Evolutionary conservation across 495 filamentous ascomycete species (phyloP), one percentile per base, ranked within the genome.

Genomic region (Daldinia caldariorum): DNA sequence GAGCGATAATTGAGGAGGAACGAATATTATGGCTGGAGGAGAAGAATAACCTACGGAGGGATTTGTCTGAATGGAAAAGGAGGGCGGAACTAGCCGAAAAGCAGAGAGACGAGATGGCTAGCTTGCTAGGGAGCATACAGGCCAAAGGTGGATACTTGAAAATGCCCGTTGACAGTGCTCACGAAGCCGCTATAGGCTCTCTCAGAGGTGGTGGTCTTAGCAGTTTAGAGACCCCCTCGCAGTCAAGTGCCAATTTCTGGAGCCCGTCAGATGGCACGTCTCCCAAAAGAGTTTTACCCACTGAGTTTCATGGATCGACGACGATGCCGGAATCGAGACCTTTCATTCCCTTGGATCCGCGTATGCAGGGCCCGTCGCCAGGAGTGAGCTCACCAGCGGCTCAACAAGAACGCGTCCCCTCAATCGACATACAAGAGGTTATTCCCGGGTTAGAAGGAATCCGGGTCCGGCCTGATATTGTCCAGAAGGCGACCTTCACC

Each of bases 401-500:
- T 12, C 62, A 76, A 22, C 65, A 69, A 50, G 55, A 61, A 56
- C 43, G 65, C 73, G 62, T 79, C 13, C 80, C 80, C 0, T 74
- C 77, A 8, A 80, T 85, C 45, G 82, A 84, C 39, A 76, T 83
- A 4, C 72, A 80, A 12, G 81, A 81, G 57, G 79, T 83, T 49
- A 78, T 83, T 45, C 81, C 81, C 8, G 79, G 78, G 22, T 70
- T 83, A 18, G 83, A 85, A 55, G 81, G 81, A 20, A 80, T 85
- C 53, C 78, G 77, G 18, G 70, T 83, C 41, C 80, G 79, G 62
- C 76, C 81, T 4, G 72, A 71, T 29, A 78, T 76, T 10, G 67
- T 83, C 9, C 75, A 82, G 66, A 82, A 78, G 57, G 56, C 79
- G 12, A 85, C 81, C 13, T 85, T 84, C 29, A 77, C 69, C 13